Evolutionary conservation across 1,284 basidiomycete genomes (phyloP).

Genomic region (Trametes sp.): DNA sequence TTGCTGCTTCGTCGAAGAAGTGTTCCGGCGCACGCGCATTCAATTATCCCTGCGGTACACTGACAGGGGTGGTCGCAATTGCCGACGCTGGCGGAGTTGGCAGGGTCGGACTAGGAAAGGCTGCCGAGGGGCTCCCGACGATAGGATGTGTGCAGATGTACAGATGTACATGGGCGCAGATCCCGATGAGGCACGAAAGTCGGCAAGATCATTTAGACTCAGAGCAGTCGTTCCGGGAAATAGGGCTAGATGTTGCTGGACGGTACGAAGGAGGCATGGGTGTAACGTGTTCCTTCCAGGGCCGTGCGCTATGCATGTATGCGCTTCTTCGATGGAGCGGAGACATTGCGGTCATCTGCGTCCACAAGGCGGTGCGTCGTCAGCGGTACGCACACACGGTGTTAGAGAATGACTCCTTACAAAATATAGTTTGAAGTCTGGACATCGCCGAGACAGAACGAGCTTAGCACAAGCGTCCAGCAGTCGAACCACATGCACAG

Average conservation of each 20-base stretch:
- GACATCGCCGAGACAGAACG: constrained; percentile 4
- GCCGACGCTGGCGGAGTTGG: constrained; percentile 13
- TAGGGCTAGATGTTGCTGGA: background rate
- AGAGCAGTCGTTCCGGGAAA: background rate
- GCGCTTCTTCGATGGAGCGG: background rate
- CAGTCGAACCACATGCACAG: constrained; percentile 13
- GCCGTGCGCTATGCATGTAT: background rate
- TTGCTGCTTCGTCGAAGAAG: background rate
- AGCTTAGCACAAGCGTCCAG: constrained; percentile 16
- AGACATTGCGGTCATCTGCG: background rate
- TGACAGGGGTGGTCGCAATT: background rate
- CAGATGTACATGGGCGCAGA: constrained; percentile 9
- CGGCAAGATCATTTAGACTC: constrained; percentile 8
- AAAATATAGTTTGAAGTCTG: background rate
- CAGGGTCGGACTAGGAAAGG: constrained; percentile 1
- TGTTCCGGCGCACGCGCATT: background rate
- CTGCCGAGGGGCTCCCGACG: background rate
- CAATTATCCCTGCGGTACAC: constrained; percentile 3
- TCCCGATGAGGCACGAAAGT: background rate
- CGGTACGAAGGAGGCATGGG: background rate
- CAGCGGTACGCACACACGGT: background rate
- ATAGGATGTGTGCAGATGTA: constrained; percentile 4
- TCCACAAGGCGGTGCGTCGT: background rate
- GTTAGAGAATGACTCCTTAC: background rate
- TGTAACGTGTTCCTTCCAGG: background rate